Conservation (phyloP, 768 basidiomycete species). For the Suillus brevipes region DNA sequence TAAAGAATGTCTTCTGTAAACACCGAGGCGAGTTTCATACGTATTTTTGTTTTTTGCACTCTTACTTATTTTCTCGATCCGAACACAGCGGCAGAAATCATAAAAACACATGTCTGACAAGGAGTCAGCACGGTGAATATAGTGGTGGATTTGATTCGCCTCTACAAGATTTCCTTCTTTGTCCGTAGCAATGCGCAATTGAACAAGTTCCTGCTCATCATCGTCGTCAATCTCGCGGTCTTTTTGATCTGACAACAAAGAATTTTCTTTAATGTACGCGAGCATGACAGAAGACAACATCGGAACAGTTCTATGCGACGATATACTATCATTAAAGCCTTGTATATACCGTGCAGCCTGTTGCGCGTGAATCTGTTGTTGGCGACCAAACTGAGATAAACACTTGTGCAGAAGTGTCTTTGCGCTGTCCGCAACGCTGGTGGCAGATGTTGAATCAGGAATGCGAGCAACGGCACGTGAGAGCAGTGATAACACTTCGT, state of each 20-base stretch:
- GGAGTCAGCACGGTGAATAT: slow-evolving; percentile 17
- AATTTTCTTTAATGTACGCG: slow-evolving; percentile 3
- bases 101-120: slow-evolving; percentile 27
- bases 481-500: slow-evolving; percentile 16
- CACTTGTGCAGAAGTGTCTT: slow-evolving; percentile 27
- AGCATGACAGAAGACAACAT: slow-evolving; percentile 24
- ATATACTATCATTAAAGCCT: slow-evolving; percentile 21
- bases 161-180: slow-evolving; percentile 14
- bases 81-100: slow-evolving; percentile 25
- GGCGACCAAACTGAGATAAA: too few species aligned
- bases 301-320: slow-evolving; percentile 30
- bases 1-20: slow-evolving; percentile 1
- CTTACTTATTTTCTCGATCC: slow-evolving; percentile 11
- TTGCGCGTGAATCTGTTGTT: too few species aligned
- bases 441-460: not conserved
- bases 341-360: too few species aligned
- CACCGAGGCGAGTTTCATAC: not conserved
- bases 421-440: slow-evolving; percentile 9
- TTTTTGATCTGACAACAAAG: not conserved
- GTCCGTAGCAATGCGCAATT: not conserved
- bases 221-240: not conserved
- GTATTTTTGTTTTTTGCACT: slow-evolving; percentile 4
- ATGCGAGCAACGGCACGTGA: slow-evolving; percentile 23
- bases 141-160: slow-evolving; percentile 31
- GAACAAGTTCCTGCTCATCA: not conserved